A percentile compares a stretch with the other conserved stretches of the same genome.
Evolutionary conservation across 306 rosid species (phyloP).

Genomic region (Mucuna pruriens): DNA sequence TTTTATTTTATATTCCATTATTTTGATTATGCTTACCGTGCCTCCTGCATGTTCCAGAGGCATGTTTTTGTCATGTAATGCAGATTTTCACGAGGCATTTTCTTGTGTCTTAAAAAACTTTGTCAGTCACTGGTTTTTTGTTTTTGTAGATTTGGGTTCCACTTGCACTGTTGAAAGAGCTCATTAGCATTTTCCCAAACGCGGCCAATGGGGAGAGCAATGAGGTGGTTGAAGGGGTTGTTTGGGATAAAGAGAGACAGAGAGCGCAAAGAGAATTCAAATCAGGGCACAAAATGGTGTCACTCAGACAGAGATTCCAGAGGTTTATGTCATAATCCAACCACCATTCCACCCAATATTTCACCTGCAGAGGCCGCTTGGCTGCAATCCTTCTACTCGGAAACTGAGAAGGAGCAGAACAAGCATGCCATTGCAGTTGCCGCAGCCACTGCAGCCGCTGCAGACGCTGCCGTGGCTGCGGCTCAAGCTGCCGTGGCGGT

Average conservation of each 20-base stretch:
- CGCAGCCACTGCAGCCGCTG: slow-evolving; percentile 90
- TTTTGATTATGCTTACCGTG: slow-evolving; percentile 30
- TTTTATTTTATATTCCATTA: background rate
- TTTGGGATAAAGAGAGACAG: slow-evolving; percentile 75
- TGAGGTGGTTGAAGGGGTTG: slow-evolving; percentile 80
- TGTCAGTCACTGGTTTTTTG: background rate
- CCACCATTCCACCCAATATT: slow-evolving; percentile 77
- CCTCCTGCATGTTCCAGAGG: slow-evolving; percentile 45
- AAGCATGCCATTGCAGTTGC: slow-evolving; percentile 96
- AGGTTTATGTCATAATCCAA: slow-evolving; percentile 71
- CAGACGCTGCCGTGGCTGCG: slow-evolving; percentile 92
- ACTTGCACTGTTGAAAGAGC: slow-evolving; percentile 32
- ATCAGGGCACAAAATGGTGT: slow-evolving; percentile 37
- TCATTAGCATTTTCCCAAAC: background rate
- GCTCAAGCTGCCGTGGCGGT: slow-evolving; percentile 96
- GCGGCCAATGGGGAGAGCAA: slow-evolving; percentile 76
- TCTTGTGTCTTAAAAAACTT: slow-evolving; percentile 25
- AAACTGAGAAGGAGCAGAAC: slow-evolving; percentile 80
- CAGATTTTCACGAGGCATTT: slow-evolving; percentile 50
- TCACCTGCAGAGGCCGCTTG: slow-evolving; percentile 88
- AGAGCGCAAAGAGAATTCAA: slow-evolving; percentile 49
- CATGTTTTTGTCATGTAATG: slow-evolving; percentile 68
- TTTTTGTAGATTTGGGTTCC: slow-evolving; percentile 22
- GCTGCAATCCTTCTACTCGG: slow-evolving; percentile 71
- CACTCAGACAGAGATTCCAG: slow-evolving; percentile 40